Conservation (phyloP, 345 rosid genomes). For the Hirschfeldia incana region DNA sequence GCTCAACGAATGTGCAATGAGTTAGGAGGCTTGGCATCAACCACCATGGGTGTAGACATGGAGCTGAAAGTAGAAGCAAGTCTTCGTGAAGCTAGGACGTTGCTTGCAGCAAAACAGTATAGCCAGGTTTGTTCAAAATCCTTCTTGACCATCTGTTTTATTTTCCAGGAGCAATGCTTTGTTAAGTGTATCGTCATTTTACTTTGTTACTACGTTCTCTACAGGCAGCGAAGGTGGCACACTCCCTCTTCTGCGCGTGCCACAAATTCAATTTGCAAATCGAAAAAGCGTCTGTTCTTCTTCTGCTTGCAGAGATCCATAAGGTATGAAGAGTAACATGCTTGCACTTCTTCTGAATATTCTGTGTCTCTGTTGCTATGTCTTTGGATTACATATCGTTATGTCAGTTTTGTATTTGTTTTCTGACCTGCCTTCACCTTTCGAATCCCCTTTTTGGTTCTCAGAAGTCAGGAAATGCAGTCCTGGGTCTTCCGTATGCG, state of each 20-base stretch:
- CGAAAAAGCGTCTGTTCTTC: constrained; percentile 86
- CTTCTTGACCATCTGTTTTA: constrained; percentile 12
- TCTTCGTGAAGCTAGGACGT: constrained; percentile 86
- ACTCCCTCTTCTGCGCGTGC: constrained; percentile 84
- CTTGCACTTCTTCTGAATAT: not conserved
- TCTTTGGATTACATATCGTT: not conserved
- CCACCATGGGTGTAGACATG: constrained; percentile 81
- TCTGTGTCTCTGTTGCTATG: constrained; percentile 4
- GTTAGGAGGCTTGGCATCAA: constrained; percentile 79
- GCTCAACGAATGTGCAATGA: constrained; percentile 88
- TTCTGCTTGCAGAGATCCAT: constrained; percentile 95
- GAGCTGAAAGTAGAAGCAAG: constrained; percentile 86
- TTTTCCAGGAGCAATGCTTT: constrained; percentile 10
- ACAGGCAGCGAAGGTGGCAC: constrained; percentile 92
- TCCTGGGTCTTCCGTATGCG: constrained; percentile 89
- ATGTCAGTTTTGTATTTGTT: not conserved
- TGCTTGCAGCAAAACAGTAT: constrained; percentile 94
- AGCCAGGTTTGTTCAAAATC: constrained; percentile 59
- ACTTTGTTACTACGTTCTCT: constrained; percentile 34
- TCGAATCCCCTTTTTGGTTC: not conserved
- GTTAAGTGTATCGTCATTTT: constrained; percentile 15
- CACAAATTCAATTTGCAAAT: constrained; percentile 89
- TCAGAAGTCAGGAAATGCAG: constrained; percentile 97
- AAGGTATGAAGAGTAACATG: constrained; percentile 50
- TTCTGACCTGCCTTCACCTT: constrained; percentile 2